Percentiles rank a stretch among this genome's conserved stretches.
phyloP scores from a whole-genome alignment of 305 asterid genomes.

The Fraxinus velutina region DNA sequence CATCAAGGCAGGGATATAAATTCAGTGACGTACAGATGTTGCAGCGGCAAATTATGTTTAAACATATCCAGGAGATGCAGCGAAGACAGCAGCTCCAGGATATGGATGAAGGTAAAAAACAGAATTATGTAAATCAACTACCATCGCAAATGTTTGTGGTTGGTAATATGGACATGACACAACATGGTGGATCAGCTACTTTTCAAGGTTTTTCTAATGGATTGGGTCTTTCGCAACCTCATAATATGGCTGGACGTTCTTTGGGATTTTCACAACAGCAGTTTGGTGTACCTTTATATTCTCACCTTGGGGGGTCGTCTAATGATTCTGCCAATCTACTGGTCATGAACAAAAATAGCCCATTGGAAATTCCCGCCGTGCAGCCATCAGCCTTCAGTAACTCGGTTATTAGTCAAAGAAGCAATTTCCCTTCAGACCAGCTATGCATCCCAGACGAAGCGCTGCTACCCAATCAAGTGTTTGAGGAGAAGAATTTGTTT shows the following conservation, averaged over 20 bases:
- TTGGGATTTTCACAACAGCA: slow-evolving; percentile 47
- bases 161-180: slow-evolving; percentile 45
- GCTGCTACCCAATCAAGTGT: slow-evolving; percentile 31
- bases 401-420: slow-evolving; percentile 33
- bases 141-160: slow-evolving; percentile 38
- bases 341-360: slow-evolving; percentile 29
- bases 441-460: slow-evolving; percentile 26
- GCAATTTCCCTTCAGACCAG: slow-evolving; percentile 29
- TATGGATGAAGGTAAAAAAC: slow-evolving; percentile 38
- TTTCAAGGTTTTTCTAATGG: slow-evolving; percentile 58
- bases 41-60: slow-evolving; percentile 64
- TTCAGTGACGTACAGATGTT: slow-evolving; percentile 41
- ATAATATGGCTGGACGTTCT: slow-evolving; percentile 35
- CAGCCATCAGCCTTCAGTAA: slow-evolving; percentile 35
- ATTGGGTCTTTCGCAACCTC: slow-evolving; percentile 44
- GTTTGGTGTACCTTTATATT: slow-evolving; percentile 33
- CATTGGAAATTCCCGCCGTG: slow-evolving; percentile 29
- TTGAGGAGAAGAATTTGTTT: slow-evolving; percentile 39
- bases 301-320: slow-evolving; percentile 39
- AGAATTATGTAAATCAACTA: slow-evolving; percentile 40
- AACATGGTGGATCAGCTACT: slow-evolving; percentile 36
- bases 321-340: slow-evolving; percentile 31
- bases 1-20: slow-evolving; percentile 19
- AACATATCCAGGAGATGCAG: slow-evolving; percentile 69
- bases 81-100: slow-evolving; percentile 58